Percentiles rank a stretch among this genome's conserved stretches.
Conservation (phyloP, 306 rosid genomes). For the Cicer arietinum region DNA sequence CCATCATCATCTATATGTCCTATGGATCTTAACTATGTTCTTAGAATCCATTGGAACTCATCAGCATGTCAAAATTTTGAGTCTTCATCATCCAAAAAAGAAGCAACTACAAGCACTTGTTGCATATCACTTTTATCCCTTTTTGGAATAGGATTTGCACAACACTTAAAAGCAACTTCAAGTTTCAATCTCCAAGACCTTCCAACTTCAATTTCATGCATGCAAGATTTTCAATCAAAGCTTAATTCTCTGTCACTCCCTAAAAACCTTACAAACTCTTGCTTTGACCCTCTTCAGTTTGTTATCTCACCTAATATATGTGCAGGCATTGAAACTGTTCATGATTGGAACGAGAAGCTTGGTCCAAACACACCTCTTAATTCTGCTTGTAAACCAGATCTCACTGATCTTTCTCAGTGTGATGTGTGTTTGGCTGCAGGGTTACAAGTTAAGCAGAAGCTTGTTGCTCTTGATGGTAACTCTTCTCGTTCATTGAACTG, state of each 20-base stretch:
- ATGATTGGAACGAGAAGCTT: slow-evolving; percentile 64
- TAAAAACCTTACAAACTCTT: slow-evolving; percentile 42
- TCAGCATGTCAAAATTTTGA: slow-evolving; percentile 51
- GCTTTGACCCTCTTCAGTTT: slow-evolving; percentile 70
- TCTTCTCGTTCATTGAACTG: slow-evolving; percentile 59
- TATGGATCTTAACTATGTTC: slow-evolving; percentile 71
- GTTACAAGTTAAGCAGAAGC: slow-evolving; percentile 37
- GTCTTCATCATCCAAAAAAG: slow-evolving; percentile 21
- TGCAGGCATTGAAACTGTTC: slow-evolving; percentile 57
- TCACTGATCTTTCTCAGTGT: slow-evolving; percentile 61
- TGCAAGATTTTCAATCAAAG: slow-evolving; percentile 64
- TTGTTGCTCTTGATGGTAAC: slow-evolving; percentile 67
- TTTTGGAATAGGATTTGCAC: slow-evolving; percentile 61
- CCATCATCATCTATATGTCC: slow-evolving; percentile 58
- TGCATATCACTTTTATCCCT: slow-evolving; percentile 71
- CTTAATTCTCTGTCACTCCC: slow-evolving; percentile 61
- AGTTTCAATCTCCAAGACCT: slow-evolving; percentile 66
- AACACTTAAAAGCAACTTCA: slow-evolving; percentile 74
- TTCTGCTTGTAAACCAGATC: slow-evolving; percentile 66
- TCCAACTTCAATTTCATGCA: slow-evolving; percentile 64
- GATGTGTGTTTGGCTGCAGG: slow-evolving; percentile 73
- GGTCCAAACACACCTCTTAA: slow-evolving; percentile 55
- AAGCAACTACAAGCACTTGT: slow-evolving; percentile 43
- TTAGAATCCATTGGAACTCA: slow-evolving; percentile 70
- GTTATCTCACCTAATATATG: slow-evolving; percentile 63